Conservation (phyloP, 2,329 filamentous ascomycete genomes). For the Calonectria pauciramosa region DNA sequence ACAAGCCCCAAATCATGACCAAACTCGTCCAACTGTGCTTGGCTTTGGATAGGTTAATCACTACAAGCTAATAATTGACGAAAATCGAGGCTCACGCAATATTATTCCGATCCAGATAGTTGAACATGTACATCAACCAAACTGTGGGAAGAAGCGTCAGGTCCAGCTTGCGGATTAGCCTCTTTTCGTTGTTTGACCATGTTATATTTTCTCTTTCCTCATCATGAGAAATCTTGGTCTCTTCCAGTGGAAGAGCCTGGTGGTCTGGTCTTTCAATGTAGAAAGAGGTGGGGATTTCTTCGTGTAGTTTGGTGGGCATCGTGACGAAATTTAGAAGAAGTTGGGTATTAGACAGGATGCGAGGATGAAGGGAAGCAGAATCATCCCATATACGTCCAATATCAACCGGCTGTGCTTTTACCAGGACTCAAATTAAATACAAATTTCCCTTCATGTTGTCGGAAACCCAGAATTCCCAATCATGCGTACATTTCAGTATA, state of each 20-base stretch:
- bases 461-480: background rate
- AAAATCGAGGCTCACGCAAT: constrained; percentile 32
- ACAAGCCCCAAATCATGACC: constrained; percentile 42
- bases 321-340: background rate
- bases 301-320: background rate
- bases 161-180: constrained; percentile 42
- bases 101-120: constrained; percentile 42
- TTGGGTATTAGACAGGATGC: background rate
- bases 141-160: constrained; percentile 43
- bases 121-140: constrained; percentile 45
- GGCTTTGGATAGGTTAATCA: constrained; percentile 19
- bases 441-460: background rate
- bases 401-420: background rate
- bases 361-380: background rate
- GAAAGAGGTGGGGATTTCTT: background rate
- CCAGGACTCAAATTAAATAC: background rate
- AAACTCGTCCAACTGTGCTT: constrained; percentile 40
- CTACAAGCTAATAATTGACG: no score
- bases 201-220: background rate
- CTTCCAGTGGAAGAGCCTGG: background rate
- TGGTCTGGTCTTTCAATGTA: background rate
- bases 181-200: background rate
- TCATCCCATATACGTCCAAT: background rate
- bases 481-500: background rate
- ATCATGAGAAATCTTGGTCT: background rate